Evolutionary conservation across 495 filamentous ascomycete genomes (phyloP).

Genomic region (Aspergillus homomorphus): DNA sequence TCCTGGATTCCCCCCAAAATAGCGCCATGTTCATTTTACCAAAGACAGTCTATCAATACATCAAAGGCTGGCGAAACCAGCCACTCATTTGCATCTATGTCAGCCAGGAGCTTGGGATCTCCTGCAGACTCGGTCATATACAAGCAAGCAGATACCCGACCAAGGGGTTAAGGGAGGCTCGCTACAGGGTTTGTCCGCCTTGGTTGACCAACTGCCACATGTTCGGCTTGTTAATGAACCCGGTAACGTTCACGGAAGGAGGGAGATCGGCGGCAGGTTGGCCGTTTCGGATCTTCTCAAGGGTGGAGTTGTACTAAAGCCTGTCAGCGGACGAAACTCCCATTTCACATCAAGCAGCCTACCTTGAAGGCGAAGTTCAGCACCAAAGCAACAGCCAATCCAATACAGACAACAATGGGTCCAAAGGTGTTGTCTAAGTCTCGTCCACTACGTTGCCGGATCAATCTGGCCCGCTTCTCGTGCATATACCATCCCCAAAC

Average conservation of each 20-base stretch:
- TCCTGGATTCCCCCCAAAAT: background rate
- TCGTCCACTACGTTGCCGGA: conserved; percentile 76
- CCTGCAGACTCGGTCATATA: background rate
- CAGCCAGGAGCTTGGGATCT: background rate
- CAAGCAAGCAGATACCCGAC: background rate
- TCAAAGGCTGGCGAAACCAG: background rate
- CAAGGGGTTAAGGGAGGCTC: background rate
- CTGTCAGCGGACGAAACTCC: conserved; percentile 16
- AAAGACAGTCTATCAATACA: background rate
- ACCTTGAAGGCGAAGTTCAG: conserved; percentile 87
- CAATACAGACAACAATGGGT: conserved; percentile 77
- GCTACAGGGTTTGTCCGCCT: background rate
- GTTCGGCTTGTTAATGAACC: conserved; percentile 12
- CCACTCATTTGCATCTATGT: background rate
- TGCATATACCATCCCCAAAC: conserved; percentile 87
- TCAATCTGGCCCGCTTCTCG: conserved; percentile 69
- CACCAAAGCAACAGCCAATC: conserved; percentile 72
- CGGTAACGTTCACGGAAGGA: conserved; percentile 14
- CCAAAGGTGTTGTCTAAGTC: conserved; percentile 89
- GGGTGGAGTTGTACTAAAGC: conserved; percentile 33
- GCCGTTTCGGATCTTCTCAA: conserved; percentile 23
- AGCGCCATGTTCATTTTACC: background rate
- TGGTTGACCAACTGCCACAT: conserved; percentile 19
- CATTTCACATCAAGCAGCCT: conserved; percentile 6
- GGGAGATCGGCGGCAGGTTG: conserved; percentile 15